Conservation (phyloP, 2,329 filamentous ascomycete genomes). For the Alternaria sp. region DNA sequence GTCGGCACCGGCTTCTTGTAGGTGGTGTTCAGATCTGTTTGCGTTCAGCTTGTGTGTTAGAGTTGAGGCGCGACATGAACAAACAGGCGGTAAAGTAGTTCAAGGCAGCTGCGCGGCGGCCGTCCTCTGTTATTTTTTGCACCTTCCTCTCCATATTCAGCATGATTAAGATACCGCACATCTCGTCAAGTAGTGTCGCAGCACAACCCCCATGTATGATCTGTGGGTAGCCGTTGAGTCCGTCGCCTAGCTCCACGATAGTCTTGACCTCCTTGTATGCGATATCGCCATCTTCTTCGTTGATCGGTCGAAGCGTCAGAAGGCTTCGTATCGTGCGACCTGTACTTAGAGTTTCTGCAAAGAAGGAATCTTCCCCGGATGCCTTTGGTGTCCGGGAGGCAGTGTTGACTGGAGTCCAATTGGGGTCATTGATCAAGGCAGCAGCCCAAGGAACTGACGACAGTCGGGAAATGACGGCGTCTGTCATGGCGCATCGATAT, state of each 20-base stretch:
- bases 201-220: constrained; percentile 67
- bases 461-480: constrained; percentile 32
- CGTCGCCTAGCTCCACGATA: constrained; percentile 58
- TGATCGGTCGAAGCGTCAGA: constrained; percentile 32
- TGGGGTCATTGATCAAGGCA: constrained; percentile 53
- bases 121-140: constrained; percentile 13
- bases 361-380: constrained; percentile 60
- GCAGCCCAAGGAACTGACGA: constrained; percentile 60
- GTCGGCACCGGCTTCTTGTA: constrained; percentile 64
- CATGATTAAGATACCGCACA: constrained; percentile 60
- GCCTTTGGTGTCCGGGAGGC: constrained; percentile 41
- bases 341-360: constrained; percentile 63
- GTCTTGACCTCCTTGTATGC: constrained; percentile 49
- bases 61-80: constrained; percentile 12
- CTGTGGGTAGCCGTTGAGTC: constrained; percentile 62
- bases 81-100: constrained; percentile 47
- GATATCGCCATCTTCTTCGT: constrained; percentile 26
- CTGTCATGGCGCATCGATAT: constrained; percentile 23
- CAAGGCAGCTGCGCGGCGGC: constrained; percentile 13
- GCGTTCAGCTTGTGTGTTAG: constrained; percentile 17
- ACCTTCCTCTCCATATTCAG: constrained; percentile 49
- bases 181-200: constrained; percentile 66
- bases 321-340: constrained; percentile 56
- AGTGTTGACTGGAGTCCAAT: constrained; percentile 52
- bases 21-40: constrained; percentile 61